A percentile compares a stretch with the other conserved stretches of the same genome.
Evolutionary conservation across 108 stramenopile species (phyloP).

Genomic region (Fistulifera solaris): DNA sequence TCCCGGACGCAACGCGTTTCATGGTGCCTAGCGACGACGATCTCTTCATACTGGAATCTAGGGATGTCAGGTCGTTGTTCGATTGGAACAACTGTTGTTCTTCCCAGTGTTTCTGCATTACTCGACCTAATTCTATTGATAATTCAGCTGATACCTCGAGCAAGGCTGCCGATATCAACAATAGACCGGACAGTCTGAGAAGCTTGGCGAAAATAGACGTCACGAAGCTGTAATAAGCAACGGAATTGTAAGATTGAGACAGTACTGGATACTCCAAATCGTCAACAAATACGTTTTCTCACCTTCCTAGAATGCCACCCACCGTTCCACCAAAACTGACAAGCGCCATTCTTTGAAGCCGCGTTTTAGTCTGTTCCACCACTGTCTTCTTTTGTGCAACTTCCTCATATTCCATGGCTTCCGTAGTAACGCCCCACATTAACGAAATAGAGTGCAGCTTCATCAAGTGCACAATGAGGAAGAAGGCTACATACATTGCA

Average conservation of each 20-base stretch:
- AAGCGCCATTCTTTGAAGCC: conserved; percentile 63
- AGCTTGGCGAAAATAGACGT: conserved; percentile 62
- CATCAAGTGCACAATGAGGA: conserved; percentile 77
- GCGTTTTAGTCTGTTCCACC: conserved; percentile 11
- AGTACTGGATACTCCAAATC: background rate
- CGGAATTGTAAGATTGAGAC: background rate
- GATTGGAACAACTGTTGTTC: conserved; percentile 57
- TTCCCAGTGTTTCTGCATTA: conserved; percentile 85
- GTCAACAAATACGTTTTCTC: background rate
- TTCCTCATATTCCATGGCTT: conserved; percentile 91
- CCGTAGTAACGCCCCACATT: conserved; percentile 83
- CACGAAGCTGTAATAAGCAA: conserved; percentile 35
- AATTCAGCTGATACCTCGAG: conserved; percentile 69
- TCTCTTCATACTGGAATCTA: conserved; percentile 57
- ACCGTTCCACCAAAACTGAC: conserved; percentile 84
- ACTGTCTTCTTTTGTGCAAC: conserved; percentile 35
- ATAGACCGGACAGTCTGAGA: conserved; percentile 59
- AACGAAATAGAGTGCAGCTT: conserved; percentile 75
- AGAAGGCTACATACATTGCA: conserved; percentile 74
- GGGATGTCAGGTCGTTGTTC: conserved; percentile 49
- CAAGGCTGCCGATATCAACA: conserved; percentile 60
- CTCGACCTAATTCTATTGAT: conserved; percentile 73
- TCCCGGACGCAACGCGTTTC: conserved; percentile 77
- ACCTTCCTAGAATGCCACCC: conserved; percentile 79
- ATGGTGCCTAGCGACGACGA: conserved; percentile 59